phyloP scores from a whole-genome alignment of 2,329 filamentous ascomycete genomes.

The Cryoendolithus antarcticus region DNA sequence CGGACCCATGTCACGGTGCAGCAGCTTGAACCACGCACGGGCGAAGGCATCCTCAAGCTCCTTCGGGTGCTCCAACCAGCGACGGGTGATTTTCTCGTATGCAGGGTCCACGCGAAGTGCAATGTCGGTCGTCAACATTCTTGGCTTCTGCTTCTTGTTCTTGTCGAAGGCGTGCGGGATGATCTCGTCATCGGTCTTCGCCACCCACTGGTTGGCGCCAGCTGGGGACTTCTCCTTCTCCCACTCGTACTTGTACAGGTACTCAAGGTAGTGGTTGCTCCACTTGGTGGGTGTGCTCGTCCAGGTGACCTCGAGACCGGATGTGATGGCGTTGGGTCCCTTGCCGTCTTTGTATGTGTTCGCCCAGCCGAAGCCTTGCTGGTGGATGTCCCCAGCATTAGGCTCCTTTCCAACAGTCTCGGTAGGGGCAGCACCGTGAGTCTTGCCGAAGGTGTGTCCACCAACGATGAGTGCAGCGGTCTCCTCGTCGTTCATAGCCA shows the following conservation, averaged over 20 bases:
- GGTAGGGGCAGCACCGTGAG: slow-evolving; percentile 56
- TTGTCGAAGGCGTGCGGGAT: slow-evolving; percentile 61
- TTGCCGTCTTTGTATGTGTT: slow-evolving; percentile 54
- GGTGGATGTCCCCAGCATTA: slow-evolving; percentile 48
- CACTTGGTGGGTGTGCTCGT: slow-evolving; percentile 64
- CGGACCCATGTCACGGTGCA: slow-evolving; percentile 69
- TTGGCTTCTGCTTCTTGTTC: slow-evolving; percentile 60
- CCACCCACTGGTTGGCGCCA: slow-evolving; percentile 65
- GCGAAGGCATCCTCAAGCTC: slow-evolving; percentile 58
- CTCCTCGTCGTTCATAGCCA: slow-evolving; percentile 77
- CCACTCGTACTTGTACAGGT: slow-evolving; percentile 70
- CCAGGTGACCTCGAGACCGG: slow-evolving; percentile 69
- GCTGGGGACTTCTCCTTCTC: slow-evolving; percentile 62
- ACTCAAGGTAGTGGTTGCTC: slow-evolving; percentile 63
- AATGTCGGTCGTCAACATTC: slow-evolving; percentile 66
- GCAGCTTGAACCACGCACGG: slow-evolving; percentile 71
- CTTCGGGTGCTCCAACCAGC: slow-evolving; percentile 56
- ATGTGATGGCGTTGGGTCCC: slow-evolving; percentile 62
- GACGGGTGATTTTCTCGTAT: slow-evolving; percentile 67
- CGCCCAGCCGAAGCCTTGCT: slow-evolving; percentile 61
- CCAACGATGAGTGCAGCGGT: slow-evolving; percentile 69
- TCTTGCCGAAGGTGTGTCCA: slow-evolving; percentile 71
- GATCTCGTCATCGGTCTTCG: slow-evolving; percentile 52
- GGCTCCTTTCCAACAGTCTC: slow-evolving; percentile 57
- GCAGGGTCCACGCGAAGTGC: slow-evolving; percentile 57